Base-by-base conservation (phyloP, 73 alveolate genomes). In the Effrenium voratum region DNA sequence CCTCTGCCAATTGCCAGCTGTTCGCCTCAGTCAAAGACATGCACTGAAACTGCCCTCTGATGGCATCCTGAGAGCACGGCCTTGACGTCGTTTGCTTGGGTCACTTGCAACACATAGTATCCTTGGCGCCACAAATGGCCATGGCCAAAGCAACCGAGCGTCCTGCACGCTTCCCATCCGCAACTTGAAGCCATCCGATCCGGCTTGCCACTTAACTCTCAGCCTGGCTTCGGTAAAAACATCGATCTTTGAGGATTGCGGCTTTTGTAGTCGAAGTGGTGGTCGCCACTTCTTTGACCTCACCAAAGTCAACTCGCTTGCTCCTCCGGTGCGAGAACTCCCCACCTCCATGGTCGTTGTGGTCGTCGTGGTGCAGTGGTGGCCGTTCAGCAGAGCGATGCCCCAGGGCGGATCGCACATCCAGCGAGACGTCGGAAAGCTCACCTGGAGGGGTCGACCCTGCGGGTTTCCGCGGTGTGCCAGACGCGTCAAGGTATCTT, bases 321-420 rank as follows among this genome's bases (percentile, higher is more conserved):
- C n/a, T n/a, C n/a, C n/a, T n/a, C n/a, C n/a, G 68, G 68, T 28
- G 15, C 24, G 68, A 19, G 68, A 55, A 19, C 32, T 19, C 15
- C 68, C n/a, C 10, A 36, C 82, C 82, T 72, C 50, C 49, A 47
- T 72, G 19, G 82, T 72, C 47, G 82, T 72, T 28, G 49, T 72
- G n/a, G 82, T 72, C 38, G 82, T 72, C 19, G 82, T 47, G 49
- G 26, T n/a, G 47, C 82, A 72, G 45, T 72, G 82, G 82, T 72
- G 38, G 82, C 82, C 82, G n/a, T n/a, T n/a, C n/a, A n/a, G n/a
- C 28, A 44, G 82, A 5, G 82, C 49, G 26, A 72, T 26, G 38
- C 82, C 49, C 82, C 82, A 72, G 30, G 82, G 82, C n/a, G 82
- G 82, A 72, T 72, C 82, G 32, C 82, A 72, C 82, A 72, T 72